Percentiles rank a stretch among this genome's conserved stretches.
Conservation (phyloP, 2,329 filamentous ascomycete species). For the Penicillium sp. region DNA sequence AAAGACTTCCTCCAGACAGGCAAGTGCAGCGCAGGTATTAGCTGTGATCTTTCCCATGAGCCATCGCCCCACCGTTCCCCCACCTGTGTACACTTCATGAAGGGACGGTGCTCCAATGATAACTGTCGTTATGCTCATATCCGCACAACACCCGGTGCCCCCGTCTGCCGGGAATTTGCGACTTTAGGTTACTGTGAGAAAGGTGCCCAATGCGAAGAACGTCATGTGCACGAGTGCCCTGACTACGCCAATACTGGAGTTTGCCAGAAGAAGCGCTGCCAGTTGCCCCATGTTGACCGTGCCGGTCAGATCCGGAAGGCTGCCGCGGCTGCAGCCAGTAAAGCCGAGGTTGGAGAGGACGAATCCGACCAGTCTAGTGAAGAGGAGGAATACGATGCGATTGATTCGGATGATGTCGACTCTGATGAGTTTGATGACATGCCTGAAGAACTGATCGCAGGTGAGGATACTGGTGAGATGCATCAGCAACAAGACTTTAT, state of each 20-base stretch:
- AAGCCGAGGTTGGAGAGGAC: slow-evolving; percentile 50
- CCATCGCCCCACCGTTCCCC: slow-evolving; percentile 80
- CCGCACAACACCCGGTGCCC: slow-evolving; percentile 71
- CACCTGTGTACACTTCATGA: slow-evolving; percentile 84
- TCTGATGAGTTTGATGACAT: slow-evolving; percentile 60
- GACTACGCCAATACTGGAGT: slow-evolving; percentile 88
- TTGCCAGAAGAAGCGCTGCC: slow-evolving; percentile 80
- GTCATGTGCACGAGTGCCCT: slow-evolving; percentile 91
- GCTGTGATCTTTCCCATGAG: slow-evolving; percentile 90
- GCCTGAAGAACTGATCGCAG: slow-evolving; percentile 36
- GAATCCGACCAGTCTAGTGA: slow-evolving; percentile 75
- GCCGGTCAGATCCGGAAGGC: slow-evolving; percentile 73
- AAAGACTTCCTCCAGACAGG: slow-evolving; percentile 81
- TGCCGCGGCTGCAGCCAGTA: slow-evolving; percentile 41
- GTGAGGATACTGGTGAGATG: slow-evolving; percentile 47
- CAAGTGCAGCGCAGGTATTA: slow-evolving; percentile 71
- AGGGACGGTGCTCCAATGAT: slow-evolving; percentile 83
- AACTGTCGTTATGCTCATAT: slow-evolving; percentile 87
- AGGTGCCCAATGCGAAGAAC: slow-evolving; percentile 72
- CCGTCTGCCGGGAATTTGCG: slow-evolving; percentile 82
- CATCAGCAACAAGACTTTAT: slow-evolving; percentile 57
- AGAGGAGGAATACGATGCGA: slow-evolving; percentile 64
- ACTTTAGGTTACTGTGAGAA: slow-evolving; percentile 85
- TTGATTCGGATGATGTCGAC: slow-evolving; percentile 70
- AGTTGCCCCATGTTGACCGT: slow-evolving; percentile 82